Conservation (phyloP, 2,329 filamentous ascomycete genomes). For the Trichoderma sp. region DNA sequence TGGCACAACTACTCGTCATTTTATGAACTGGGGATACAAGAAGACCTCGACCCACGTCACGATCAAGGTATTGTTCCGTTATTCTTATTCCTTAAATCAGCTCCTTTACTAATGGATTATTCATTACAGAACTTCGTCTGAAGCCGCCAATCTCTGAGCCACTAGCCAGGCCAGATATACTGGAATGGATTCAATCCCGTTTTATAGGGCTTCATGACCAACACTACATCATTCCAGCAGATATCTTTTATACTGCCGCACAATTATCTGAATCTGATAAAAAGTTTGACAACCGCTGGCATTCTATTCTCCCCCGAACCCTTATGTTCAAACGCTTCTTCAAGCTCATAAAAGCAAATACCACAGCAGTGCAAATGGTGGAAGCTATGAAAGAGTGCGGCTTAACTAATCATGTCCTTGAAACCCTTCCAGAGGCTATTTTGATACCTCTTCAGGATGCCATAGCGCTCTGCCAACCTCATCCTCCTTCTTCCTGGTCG, state of each 20-base stretch:
- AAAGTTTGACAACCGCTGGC: slow-evolving; percentile 41
- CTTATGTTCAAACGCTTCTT: slow-evolving; percentile 69
- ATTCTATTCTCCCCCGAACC: slow-evolving; percentile 60
- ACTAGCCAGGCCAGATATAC: slow-evolving; percentile 39
- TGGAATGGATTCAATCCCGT: slow-evolving; percentile 53
- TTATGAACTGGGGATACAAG: slow-evolving; percentile 54
- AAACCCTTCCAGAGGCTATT: slow-evolving; percentile 83
- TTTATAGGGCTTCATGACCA: slow-evolving; percentile 39
- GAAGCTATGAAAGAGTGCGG: slow-evolving; percentile 71
- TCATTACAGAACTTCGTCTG: slow-evolving; percentile 30
- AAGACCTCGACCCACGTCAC: slow-evolving; percentile 40
- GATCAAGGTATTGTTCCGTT: slow-evolving; percentile 38
- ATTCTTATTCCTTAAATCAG: not conserved
- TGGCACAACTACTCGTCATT: slow-evolving; percentile 55
- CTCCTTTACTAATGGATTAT: slow-evolving; percentile 16
- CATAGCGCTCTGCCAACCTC: slow-evolving; percentile 79
- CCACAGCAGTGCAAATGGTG: slow-evolving; percentile 60
- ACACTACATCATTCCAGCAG: slow-evolving; percentile 42
- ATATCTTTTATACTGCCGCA: slow-evolving; percentile 44
- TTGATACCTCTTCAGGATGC: slow-evolving; percentile 77
- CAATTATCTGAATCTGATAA: slow-evolving; percentile 36
- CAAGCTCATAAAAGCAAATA: slow-evolving; percentile 49
- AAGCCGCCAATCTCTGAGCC: slow-evolving; percentile 36
- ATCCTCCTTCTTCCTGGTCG: slow-evolving; percentile 75
- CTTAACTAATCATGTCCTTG: slow-evolving; percentile 65